Base-by-base conservation (phyloP, 148 eudicot species). In the Simmondsia chinensis region DNA sequence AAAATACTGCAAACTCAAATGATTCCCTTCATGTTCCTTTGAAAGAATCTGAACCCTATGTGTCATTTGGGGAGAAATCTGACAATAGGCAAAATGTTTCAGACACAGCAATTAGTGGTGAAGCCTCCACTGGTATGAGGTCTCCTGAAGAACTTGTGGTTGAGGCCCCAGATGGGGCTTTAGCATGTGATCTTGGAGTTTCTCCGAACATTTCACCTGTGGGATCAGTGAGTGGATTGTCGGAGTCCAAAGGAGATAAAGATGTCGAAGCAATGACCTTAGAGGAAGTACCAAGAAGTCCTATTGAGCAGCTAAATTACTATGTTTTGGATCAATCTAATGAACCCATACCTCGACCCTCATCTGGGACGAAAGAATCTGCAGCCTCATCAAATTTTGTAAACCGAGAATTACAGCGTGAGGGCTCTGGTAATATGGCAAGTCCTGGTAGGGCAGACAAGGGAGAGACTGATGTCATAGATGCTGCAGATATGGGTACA, bases 191-290 rank as follows among this genome's bases (percentile, higher is more conserved):
- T 4, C 5, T 34, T n/a, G 38, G 38, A 12, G 16, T 11, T 12
- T 13, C 2, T 22, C 1, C 18, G 7, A 24, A 47, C 39, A 32
- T 14, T 12, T 20, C 14, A 32, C 45, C 33, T 10, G 14, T 7
- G 51, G 29, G 34, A 3, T 46, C 26, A 11, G 24, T 43, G 27
- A 35, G 50, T 33, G 28, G 29, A 20, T 42, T 31, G 28, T 28
- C 31, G 37, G 54, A 57, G 33, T 57, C 54, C 24, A 40, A 48
- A 30, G 54, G 54, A n/a, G 63, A 48, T 31, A 57, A 57, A 30
- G 48, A 47, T 17, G 47, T 31, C 0, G 16, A 6, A 14, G 9
- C 16, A 17, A 9, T 13, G 48, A 6, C 32, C 9, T 38, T n/a
- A 37, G 46, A 5, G 23, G 38, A 38, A 46, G 43, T 6, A 20